Percentiles rank a stretch among this genome's conserved stretches.
phyloP scores from a whole-genome alignment of 345 rosid species.

The Sapria himalayana region DNA sequence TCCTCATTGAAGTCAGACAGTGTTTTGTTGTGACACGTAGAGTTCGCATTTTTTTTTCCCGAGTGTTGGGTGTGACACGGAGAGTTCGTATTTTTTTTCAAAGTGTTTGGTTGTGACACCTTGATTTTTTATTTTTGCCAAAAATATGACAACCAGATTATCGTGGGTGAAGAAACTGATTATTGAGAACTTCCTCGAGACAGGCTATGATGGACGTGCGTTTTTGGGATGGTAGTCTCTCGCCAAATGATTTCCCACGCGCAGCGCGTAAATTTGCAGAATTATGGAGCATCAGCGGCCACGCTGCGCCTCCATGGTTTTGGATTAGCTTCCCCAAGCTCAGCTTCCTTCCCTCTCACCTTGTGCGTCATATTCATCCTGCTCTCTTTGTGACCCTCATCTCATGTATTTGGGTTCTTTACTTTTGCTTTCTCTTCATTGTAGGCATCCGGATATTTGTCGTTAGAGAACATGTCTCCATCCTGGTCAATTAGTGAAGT shows the following conservation, averaged over 20 bases:
- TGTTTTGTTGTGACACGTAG: too few species aligned
- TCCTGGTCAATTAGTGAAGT: conserved; percentile 24
- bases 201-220: conserved; percentile 10
- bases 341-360: conserved; percentile 14
- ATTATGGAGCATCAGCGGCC: conserved; percentile 27
- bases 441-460: conserved; percentile 40
- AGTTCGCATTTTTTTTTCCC: too few species aligned
- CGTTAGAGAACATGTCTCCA: conserved; percentile 32
- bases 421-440: neutral
- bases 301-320: conserved; percentile 30
- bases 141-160: too few species aligned
- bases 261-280: conserved; percentile 28
- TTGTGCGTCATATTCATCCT: conserved; percentile 13
- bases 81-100: too few species aligned
- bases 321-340: conserved; percentile 29
- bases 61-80: too few species aligned
- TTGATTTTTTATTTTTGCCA: too few species aligned
- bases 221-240: conserved; percentile 38
- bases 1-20: too few species aligned
- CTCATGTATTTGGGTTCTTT: neutral
- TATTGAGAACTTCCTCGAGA: too few species aligned
- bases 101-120: too few species aligned
- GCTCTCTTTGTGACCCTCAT: neutral
- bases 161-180: too few species aligned
- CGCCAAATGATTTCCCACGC: conserved; percentile 20